Conservation (phyloP, 768 basidiomycete genomes). For the Symmetrospora coprosmae region DNA sequence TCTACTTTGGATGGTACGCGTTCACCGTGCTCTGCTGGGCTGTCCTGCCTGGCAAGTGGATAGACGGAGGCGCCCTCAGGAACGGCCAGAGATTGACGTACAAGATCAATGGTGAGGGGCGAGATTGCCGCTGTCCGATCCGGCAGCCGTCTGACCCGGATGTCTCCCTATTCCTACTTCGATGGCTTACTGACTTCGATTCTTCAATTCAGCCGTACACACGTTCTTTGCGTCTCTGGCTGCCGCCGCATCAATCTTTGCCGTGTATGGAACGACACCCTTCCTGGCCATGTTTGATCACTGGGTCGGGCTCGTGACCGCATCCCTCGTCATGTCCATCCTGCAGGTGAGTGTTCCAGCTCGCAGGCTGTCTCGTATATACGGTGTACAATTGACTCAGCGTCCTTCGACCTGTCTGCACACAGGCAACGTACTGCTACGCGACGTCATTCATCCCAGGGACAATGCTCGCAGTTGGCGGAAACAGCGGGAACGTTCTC, state of each 20-base stretch:
- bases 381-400: neutral
- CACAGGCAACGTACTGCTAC: conserved; percentile 51
- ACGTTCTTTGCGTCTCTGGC: conserved; percentile 74
- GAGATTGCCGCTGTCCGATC: no score
- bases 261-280: conserved; percentile 57
- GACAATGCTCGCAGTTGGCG: conserved; percentile 76
- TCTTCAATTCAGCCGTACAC: conserved; percentile 54
- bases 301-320: conserved; percentile 77
- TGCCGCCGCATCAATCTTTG: conserved; percentile 52
- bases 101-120: conserved; percentile 75
- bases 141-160: no score
- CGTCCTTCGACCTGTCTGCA: neutral
- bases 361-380: neutral
- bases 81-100: conserved; percentile 60
- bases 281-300: conserved; percentile 85
- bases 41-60: conserved; percentile 57
- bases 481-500: conserved; percentile 69
- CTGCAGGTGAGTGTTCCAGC: conserved; percentile 43
- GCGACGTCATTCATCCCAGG: conserved; percentile 37
- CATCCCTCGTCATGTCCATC: conserved; percentile 61
- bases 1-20: conserved; percentile 82
- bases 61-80: conserved; percentile 57
- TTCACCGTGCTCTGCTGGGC: conserved; percentile 71
- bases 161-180: neutral
- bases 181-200: neutral